Base-by-base conservation (phyloP, 371 early-diverging fungal genomes). In the Apophysomyces variabilis region DNA sequence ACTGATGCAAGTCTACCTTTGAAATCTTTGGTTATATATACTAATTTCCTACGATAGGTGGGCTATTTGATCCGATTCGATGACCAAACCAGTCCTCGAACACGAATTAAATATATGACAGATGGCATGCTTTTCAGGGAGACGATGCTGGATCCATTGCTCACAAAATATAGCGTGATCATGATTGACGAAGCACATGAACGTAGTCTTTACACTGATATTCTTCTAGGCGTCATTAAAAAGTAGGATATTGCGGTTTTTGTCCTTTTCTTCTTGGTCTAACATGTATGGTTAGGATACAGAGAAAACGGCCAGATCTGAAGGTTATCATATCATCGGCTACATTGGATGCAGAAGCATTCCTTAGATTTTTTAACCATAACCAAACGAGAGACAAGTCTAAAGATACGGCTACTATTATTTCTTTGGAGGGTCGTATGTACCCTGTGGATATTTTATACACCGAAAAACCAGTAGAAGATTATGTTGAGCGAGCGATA, bases 101-200 rank as follows among this genome's bases (percentile, higher is more conserved):
- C 96, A 3, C 72, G 87, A 13, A 93, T 97, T 66, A 91, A 93
- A 73, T 92, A 94, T 71, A 87, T 96, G 89, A 95, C 98, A 18
- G 96, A 97, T 65, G 96, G 96, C 67, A 91, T 95, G 76, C 78
- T 96, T 41, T 83, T 97, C 44, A 85, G 91, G 36, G 95, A 95
- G 70, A 75, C 91, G 5, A 83, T 88, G 67, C 72, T 81, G 36
- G 96, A 94, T 74, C 84, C 93, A 57, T 70, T 95, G 14, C 72
- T 97, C 58, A 77, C 83, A 32, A 78, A 89, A 57, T 96, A 95
- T 76, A 89, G 90, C 56, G 91, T 90, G 14, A 90, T 96, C 56
- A 92, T 97, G 73, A 84, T 97, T 58, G 98, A 97, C 74, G 98
- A 97, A 75, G 94, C 95, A 4, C 98, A 97, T 77, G 98, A 96